Conservation (phyloP, 352 stramenopile species). For the Pythium guiyangense region DNA sequence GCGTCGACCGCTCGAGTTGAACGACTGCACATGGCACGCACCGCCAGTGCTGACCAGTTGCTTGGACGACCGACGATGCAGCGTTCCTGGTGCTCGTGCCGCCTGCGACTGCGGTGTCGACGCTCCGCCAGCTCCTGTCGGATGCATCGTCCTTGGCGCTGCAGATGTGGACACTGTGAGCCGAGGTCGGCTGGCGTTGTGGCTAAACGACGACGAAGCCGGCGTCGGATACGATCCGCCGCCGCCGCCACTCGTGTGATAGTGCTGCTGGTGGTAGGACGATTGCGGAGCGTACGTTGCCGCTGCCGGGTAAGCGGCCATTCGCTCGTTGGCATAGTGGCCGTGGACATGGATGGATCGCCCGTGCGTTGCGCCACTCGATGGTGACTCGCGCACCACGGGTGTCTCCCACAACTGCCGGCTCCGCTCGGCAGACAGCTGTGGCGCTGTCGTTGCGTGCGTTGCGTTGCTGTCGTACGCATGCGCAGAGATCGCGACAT, state of each 20-base stretch:
- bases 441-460: background rate
- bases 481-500: constrained; percentile 10
- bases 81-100: too few species aligned
- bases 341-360: background rate
- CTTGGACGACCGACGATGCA: background rate
- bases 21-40: background rate
- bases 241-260: background rate
- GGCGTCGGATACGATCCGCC: too few species aligned
- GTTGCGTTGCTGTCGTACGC: constrained; percentile 11
- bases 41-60: background rate
- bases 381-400: background rate
- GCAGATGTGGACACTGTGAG: too few species aligned
- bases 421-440: constrained; percentile 15
- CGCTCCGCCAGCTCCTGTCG: too few species aligned
- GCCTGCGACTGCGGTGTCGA: too few species aligned
- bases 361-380: background rate
- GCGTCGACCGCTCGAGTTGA: constrained; percentile 9
- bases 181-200: too few species aligned
- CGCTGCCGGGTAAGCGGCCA: background rate
- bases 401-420: constrained; percentile 26
- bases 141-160: too few species aligned
- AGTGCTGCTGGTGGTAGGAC: background rate
- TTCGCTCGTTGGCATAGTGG: background rate
- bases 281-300: background rate
- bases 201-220: too few species aligned